Evolutionary conservation across 805 yeast genomes (phyloP).

Genomic region (Debaryomyces prosopidis): DNA sequence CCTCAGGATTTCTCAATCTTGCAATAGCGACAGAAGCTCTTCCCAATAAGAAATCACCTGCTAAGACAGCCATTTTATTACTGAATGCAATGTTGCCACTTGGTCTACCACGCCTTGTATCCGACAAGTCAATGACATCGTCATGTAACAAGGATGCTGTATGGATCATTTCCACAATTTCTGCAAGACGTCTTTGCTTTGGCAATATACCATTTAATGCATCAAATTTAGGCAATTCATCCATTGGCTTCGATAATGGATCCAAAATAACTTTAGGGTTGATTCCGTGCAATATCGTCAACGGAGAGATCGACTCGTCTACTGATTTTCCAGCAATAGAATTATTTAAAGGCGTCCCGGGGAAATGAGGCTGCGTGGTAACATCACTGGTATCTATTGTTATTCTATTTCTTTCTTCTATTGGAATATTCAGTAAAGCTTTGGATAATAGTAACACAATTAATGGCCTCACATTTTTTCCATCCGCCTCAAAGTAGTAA

Average conservation of each 20-base stretch:
- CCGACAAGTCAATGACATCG: conserved; percentile 92
- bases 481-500: conserved; percentile 94
- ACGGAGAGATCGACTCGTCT: conserved; percentile 71
- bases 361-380: conserved; percentile 61
- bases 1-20: conserved; percentile 93
- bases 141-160: conserved; percentile 95
- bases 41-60: conserved; percentile 94
- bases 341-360: conserved; percentile 54
- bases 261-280: conserved; percentile 81
- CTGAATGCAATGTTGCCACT: conserved; percentile 92
- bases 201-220: conserved; percentile 80
- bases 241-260: conserved; percentile 82
- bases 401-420: conserved; percentile 62
- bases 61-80: conserved; percentile 95
- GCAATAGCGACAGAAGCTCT: conserved; percentile 96
- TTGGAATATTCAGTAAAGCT: conserved; percentile 76
- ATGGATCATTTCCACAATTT: conserved; percentile 97
- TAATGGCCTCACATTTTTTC: conserved; percentile 91
- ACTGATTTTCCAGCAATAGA: conserved; percentile 62
- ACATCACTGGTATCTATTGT: conserved; percentile 64
- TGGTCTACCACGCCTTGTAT: conserved; percentile 85
- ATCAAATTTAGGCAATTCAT: conserved; percentile 59
- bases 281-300: conserved; percentile 83
- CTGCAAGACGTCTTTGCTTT: conserved; percentile 92
- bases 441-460: conserved; percentile 81